Conservation (phyloP, 2,329 filamentous ascomycete species). For the Fusarium buharicum region DNA sequence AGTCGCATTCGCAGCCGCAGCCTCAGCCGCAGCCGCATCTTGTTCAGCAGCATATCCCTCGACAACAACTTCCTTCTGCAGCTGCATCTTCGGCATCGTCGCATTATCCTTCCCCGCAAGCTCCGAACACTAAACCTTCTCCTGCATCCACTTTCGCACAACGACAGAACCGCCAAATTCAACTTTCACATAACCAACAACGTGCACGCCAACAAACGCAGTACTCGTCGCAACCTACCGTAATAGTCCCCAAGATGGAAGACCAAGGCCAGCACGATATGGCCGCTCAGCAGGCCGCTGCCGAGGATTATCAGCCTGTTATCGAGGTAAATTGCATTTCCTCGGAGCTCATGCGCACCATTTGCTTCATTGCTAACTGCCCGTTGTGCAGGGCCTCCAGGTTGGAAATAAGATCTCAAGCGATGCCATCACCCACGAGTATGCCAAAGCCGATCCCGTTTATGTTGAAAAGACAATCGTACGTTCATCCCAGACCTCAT, state of each 20-base stretch:
- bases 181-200: conserved; percentile 24
- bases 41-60: conserved; percentile 27
- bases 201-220: conserved; percentile 22
- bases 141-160: conserved; percentile 34
- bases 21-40: conserved; percentile 24
- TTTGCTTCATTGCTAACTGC: conserved; percentile 27
- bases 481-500: conserved; percentile 52
- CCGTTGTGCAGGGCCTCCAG: conserved; percentile 76
- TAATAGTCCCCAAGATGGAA: conserved; percentile 48
- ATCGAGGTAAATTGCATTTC: conserved; percentile 59
- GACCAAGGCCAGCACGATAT: conserved; percentile 56
- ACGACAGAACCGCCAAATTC: conserved; percentile 31
- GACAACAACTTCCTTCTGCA: conserved; percentile 31
- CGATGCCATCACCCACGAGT: conserved; percentile 82
- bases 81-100: conserved; percentile 28
- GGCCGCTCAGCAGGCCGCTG: conserved; percentile 69
- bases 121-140: conserved; percentile 32
- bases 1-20: conserved; percentile 3
- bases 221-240: conserved; percentile 15
- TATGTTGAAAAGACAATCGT: conserved; percentile 90
- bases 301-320: conserved; percentile 67
- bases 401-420: conserved; percentile 83
- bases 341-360: conserved; percentile 19
- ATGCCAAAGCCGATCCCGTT: conserved; percentile 85
- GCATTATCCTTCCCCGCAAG: conserved; percentile 33